These are phyloP conservation scores for Friedmanniomyces simplex DNA, from an alignment of 495 filamentous ascomycete genomes.

Conservation along the genomic window DNA sequence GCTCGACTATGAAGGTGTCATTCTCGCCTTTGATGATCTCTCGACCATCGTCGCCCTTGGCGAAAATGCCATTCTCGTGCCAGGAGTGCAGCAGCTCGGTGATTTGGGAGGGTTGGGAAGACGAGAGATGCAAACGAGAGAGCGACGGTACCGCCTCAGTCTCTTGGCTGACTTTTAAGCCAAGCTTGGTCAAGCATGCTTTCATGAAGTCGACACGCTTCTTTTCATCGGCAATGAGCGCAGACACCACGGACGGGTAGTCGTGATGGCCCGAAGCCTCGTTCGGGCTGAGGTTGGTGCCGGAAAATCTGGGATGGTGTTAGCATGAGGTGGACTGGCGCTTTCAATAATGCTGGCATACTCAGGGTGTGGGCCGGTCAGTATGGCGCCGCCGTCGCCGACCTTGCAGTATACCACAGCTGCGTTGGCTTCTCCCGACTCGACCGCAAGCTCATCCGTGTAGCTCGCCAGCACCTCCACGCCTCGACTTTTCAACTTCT, in stretches of 20 bases:
- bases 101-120: conserved; percentile 51
- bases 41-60: conserved; percentile 43
- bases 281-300: conserved; percentile 59
- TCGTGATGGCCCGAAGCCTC: conserved; percentile 42
- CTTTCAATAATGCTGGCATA: conserved; percentile 38
- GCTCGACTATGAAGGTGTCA: conserved; percentile 73
- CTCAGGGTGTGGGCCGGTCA: conserved; percentile 93
- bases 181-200: conserved; percentile 72
- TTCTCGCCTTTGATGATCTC: conserved; percentile 76
- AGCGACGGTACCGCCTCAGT: conserved; percentile 65
- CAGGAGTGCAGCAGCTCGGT: conserved; percentile 56
- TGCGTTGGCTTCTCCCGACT: conserved; percentile 57
- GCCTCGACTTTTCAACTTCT: conserved; percentile 46
- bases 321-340: background rate
- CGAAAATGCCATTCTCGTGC: conserved; percentile 53
- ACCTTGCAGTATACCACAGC: conserved; percentile 83
- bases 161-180: conserved; percentile 61
- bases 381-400: conserved; percentile 67
- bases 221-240: conserved; percentile 59
- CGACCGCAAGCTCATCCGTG: conserved; percentile 61
- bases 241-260: conserved; percentile 44
- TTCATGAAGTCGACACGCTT: conserved; percentile 66
- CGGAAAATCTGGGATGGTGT: conserved; percentile 56
- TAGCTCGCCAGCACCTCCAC: conserved; percentile 81
- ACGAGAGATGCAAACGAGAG: conserved; percentile 76